A percentile compares a stretch with the other conserved stretches of the same genome.
Evolutionary conservation across 2,329 filamentous ascomycete genomes (phyloP).

Genomic region (Amylocarpus encephaloides): DNA sequence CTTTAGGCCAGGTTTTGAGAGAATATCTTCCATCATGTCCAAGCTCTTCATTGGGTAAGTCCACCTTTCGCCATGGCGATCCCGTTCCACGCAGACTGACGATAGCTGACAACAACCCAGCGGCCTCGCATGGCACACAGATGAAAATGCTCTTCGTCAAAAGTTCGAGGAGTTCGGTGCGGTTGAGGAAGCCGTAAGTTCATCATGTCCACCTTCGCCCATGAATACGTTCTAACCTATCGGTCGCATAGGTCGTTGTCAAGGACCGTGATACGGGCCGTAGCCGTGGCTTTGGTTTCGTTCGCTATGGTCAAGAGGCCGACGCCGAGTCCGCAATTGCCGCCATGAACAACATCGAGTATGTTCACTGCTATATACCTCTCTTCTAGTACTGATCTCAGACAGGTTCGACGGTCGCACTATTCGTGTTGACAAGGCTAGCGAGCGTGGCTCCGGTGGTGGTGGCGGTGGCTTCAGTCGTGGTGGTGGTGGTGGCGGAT

Average conservation of each 20-base stretch:
- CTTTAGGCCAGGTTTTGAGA: slow-evolving; percentile 31
- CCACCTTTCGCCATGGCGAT: slow-evolving; percentile 10
- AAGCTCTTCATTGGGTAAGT: slow-evolving; percentile 93
- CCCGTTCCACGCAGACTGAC: background rate
- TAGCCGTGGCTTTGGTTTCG: slow-evolving; percentile 96
- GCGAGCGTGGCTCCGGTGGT: slow-evolving; percentile 60
- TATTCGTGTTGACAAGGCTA: slow-evolving; percentile 89
- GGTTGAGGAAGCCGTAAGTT: slow-evolving; percentile 91
- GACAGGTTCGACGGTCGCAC: slow-evolving; percentile 83
- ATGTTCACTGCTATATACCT: slow-evolving; percentile 34
- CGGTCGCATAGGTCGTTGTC: slow-evolving; percentile 69
- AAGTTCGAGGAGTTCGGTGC: slow-evolving; percentile 90
- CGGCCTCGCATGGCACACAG: slow-evolving; percentile 97
- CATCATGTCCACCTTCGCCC: slow-evolving; percentile 1
- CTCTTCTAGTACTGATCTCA: slow-evolving; percentile 11
- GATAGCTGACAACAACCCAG: slow-evolving; percentile 41
- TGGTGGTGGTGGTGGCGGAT: slow-evolving; percentile 37
- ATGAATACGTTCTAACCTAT: slow-evolving; percentile 11
- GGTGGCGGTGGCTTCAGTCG: slow-evolving; percentile 42
- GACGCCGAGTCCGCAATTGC: slow-evolving; percentile 73
- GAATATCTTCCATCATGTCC: slow-evolving; percentile 56
- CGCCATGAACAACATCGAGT: slow-evolving; percentile 87
- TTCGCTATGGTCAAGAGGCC: slow-evolving; percentile 72
- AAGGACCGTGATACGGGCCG: slow-evolving; percentile 96
- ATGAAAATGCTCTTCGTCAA: slow-evolving; percentile 75